Percentiles rank a stretch among this genome's conserved stretches.
Evolutionary conservation across 225 moss, liverwort and hornwort species (phyloP).

Genomic region (Rhytidiadelphus loreus): DNA sequence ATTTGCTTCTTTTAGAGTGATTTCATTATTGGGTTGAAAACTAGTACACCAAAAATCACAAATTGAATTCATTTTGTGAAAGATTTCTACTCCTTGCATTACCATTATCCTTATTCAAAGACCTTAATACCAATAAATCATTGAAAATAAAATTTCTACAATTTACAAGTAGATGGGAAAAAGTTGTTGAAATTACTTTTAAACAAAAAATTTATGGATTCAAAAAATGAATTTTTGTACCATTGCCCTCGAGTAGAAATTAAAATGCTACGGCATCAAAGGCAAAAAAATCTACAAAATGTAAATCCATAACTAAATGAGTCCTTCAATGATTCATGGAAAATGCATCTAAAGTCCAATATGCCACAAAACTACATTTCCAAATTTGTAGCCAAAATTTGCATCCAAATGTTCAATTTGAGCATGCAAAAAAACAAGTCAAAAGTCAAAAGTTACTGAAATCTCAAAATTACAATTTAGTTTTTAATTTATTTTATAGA

Average conservation of each 20-base stretch:
- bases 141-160: neutral
- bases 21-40: neutral
- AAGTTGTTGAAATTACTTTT: neutral
- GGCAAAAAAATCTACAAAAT: neutral
- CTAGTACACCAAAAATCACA: neutral
- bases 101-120: neutral
- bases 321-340: neutral
- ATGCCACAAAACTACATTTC: neutral
- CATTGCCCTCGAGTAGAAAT: neutral
- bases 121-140: neutral
- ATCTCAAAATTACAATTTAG: rapidly evolving
- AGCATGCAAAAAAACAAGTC: neutral
- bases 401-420: neutral
- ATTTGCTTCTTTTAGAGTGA: too few species aligned
- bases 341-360: neutral
- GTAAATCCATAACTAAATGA: neutral
- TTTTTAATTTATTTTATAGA: neutral
- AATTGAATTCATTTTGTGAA: neutral
- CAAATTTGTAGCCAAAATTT: neutral
- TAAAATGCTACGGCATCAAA: neutral
- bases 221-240: neutral
- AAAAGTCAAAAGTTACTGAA: neutral
- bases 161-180: neutral
- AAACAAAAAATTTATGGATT: neutral
- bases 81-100: neutral